Percentiles rank a stretch among this genome's conserved stretches.
These are phyloP conservation scores for Eucalyptus caleyi DNA, from an alignment of 345 rosid species.

Conservation along the genomic window DNA sequence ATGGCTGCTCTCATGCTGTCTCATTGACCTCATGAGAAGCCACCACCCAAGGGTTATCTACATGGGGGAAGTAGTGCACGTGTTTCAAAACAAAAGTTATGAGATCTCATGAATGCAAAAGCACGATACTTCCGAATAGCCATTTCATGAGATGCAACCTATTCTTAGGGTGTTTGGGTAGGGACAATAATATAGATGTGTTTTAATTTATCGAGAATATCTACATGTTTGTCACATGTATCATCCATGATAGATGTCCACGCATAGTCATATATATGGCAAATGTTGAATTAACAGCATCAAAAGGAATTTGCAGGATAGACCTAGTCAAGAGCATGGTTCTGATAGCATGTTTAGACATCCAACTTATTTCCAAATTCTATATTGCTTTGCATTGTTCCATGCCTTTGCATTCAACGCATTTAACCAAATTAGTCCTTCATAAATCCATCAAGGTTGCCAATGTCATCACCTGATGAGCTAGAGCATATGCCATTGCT, in stretches of 20 bases:
- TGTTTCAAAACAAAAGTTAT: neutral
- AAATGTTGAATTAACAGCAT: neutral
- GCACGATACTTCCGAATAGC: neutral
- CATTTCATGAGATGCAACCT: neutral
- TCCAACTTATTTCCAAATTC: neutral
- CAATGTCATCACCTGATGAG: slow-evolving; percentile 67
- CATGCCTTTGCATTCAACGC: neutral
- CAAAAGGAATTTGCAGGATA: neutral
- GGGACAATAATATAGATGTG: neutral
- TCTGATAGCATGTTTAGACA: neutral
- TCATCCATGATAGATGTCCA: neutral
- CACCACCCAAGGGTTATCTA: neutral
- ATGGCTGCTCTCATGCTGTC: neutral
- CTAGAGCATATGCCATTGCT: slow-evolving; percentile 97
- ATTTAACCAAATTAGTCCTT: neutral
- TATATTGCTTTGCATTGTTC: neutral
- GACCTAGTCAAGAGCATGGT: neutral
- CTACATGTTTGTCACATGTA: neutral
- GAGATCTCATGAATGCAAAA: neutral
- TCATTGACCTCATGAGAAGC: neutral
- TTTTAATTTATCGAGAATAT: neutral
- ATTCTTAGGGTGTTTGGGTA: neutral
- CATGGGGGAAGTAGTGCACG: neutral
- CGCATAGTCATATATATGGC: neutral
- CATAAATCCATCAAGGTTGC: neutral